phyloP scores from a whole-genome alignment of 2,329 filamentous ascomycete species.

The Nemania abortiva region DNA sequence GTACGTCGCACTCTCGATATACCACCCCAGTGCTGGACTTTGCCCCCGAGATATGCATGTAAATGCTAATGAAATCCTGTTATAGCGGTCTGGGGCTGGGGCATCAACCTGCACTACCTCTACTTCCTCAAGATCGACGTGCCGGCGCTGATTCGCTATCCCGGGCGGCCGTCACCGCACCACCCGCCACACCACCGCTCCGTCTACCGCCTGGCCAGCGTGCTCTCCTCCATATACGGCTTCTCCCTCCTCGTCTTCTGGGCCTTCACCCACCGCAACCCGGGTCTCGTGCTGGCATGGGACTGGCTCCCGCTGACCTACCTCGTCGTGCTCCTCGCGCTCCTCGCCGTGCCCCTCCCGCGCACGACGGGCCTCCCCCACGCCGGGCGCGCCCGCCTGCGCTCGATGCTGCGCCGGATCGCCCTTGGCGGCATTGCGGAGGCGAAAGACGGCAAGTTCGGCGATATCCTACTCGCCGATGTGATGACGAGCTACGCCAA shows the following conservation, averaged over 20 bases:
- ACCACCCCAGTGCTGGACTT: background rate
- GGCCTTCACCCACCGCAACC: slow-evolving; percentile 78
- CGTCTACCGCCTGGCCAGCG: slow-evolving; percentile 85
- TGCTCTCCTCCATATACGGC: slow-evolving; percentile 78
- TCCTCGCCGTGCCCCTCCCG: slow-evolving; percentile 77
- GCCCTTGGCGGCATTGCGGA: slow-evolving; percentile 88
- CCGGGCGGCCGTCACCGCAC: slow-evolving; percentile 75
- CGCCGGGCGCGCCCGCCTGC: slow-evolving; percentile 79
- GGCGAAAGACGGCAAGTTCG: slow-evolving; percentile 90
- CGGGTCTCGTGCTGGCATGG: slow-evolving; percentile 77
- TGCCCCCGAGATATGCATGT: background rate
- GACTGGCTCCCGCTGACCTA: slow-evolving; percentile 90
- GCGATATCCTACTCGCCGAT: slow-evolving; percentile 92
- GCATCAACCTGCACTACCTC: slow-evolving; percentile 89
- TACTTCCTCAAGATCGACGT: slow-evolving; percentile 86
- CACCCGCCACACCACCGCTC: slow-evolving; percentile 83
- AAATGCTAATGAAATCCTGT: slow-evolving; percentile 28
- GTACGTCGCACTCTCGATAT: slow-evolving; percentile 57
- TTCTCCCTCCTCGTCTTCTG: slow-evolving; percentile 86
- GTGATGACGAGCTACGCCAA: slow-evolving; percentile 95
- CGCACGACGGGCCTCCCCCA: slow-evolving; percentile 72
- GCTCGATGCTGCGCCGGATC: slow-evolving; percentile 81
- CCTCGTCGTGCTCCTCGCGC: slow-evolving; percentile 76
- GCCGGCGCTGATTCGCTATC: slow-evolving; percentile 87
- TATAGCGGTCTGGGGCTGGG: slow-evolving; percentile 94